These are phyloP conservation scores for Cornus suecica DNA, from an alignment of 148 eudicot genomes.

Conservation along the genomic window DNA sequence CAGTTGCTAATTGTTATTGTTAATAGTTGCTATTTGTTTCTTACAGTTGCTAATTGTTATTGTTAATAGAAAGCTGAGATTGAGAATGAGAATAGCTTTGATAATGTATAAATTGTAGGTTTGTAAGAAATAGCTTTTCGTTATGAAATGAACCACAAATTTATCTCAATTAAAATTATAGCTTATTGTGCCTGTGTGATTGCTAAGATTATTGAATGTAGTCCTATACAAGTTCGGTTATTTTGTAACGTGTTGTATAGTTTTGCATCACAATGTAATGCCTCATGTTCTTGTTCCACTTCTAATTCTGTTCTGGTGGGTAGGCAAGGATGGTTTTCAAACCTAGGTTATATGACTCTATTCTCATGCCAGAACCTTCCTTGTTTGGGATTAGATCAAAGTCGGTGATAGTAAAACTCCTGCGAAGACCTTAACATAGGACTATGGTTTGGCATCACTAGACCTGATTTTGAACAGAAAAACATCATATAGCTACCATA, in stretches of 20 bases:
- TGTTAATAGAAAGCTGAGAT: conserved; percentile 6
- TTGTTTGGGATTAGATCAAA: no score
- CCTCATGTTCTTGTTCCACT: neutral
- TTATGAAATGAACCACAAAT: neutral
- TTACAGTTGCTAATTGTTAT: no score
- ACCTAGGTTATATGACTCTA: neutral
- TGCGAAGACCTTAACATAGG: neutral
- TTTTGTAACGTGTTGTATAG: no score
- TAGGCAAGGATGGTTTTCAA: neutral
- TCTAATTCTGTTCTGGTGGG: neutral
- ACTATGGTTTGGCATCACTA: neutral
- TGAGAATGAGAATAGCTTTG: neutral
- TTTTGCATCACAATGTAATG: no score
- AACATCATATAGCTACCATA: neutral
- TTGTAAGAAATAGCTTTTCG: neutral
- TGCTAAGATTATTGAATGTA: neutral
- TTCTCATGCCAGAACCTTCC: no score
- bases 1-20: conserved; percentile 17
- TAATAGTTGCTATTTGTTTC: no score
- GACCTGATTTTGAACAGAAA: neutral
- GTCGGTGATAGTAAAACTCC: neutral
- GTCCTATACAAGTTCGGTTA: no score
- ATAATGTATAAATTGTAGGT: conserved; percentile 5
- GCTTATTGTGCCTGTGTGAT: neutral
- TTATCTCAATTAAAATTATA: neutral